Conservation (phyloP, 2,329 filamentous ascomycete genomes). For the Fusarium tuaranense region DNA sequence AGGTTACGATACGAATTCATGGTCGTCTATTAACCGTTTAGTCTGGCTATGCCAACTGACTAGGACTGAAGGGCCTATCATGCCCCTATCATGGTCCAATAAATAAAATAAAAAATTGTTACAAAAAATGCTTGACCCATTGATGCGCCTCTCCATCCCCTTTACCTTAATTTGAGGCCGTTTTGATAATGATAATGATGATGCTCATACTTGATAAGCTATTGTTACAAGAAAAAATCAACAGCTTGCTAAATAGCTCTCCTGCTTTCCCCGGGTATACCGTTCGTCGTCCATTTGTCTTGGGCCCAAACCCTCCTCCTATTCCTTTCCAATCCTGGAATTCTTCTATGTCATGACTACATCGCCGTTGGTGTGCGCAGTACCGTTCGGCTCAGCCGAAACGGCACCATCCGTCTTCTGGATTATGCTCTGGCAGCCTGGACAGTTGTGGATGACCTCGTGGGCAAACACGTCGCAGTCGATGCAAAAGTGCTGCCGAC, state of each 20-base stretch:
- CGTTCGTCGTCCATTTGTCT: background rate
- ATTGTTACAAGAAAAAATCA: conserved; percentile 14
- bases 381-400: conserved; percentile 46
- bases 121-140: conserved; percentile 10
- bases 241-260: conserved; percentile 23
- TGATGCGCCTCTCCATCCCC: conserved; percentile 5
- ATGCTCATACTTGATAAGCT: conserved; percentile 21
- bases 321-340: background rate
- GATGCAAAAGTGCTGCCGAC: conserved; percentile 92
- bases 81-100: conserved; percentile 4
- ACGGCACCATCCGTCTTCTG: conserved; percentile 25
- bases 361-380: conserved; percentile 52
- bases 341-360: conserved; percentile 55
- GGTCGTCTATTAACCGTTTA: conserved; percentile 15
- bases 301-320: background rate
- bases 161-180: conserved; percentile 2
- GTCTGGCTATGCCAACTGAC: conserved; percentile 14
- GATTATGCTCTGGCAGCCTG: conserved; percentile 78
- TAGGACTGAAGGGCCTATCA: conserved; percentile 1
- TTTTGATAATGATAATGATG: conserved; percentile 10
- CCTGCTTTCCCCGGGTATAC: conserved; percentile 29
- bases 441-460: conserved; percentile 95
- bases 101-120: conserved; percentile 16
- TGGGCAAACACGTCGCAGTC: conserved; percentile 98
- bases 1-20: conserved; percentile 21